Evolutionary conservation across 768 basidiomycete genomes (phyloP), one percentile per base, ranked within the genome.

Genomic region (Mycena maculata): DNA sequence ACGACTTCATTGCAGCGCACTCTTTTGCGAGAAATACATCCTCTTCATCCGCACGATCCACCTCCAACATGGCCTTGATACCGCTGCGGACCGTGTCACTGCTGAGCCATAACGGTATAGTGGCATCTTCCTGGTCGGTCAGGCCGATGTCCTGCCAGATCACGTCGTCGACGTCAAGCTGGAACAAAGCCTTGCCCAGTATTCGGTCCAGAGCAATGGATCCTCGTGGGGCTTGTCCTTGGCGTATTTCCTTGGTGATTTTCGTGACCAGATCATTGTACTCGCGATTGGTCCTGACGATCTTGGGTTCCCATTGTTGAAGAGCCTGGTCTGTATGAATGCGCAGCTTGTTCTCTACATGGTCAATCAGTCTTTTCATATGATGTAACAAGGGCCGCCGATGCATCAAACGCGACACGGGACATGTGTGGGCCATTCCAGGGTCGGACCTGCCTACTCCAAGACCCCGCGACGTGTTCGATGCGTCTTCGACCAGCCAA

Each of bases 121-220:
- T n/a, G 2, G 31, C 9, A 7, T 63, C 64, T 1, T 42, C 55
- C 27, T 75, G 69, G 30, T 77, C 74, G 41, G 67, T 70, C 22
- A 81, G 68, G 1, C 77, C 77, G 47, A 73, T 22, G 57, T 80
- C 76, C 53, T 79, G 73, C 78, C 80, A 82, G 20, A 81, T 79
- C 20, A 70, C 67, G 65, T 79, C 78, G 72, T 81, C 79, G 28
- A 82, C 77, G 71, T 81, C 79, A 0, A 82, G 69, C 1, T 62
- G 58, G 45, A 75, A 82, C 4, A 82, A 48, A 1, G 69, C 66
- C 13, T 72, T 56, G 12, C 28, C 28, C 1, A 69, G 60, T 31
- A 81, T 77, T 9, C 52, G 53, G 6, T 56, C 44, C 15, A 79
- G 80, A 0, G 64, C 53, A 12, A 72, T 15, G 15, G 76, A 74